Percentiles rank a stretch among this genome's conserved stretches.
Evolutionary conservation across 768 basidiomycete genomes (phyloP).

Genomic region (Butyriboletus loyo): DNA sequence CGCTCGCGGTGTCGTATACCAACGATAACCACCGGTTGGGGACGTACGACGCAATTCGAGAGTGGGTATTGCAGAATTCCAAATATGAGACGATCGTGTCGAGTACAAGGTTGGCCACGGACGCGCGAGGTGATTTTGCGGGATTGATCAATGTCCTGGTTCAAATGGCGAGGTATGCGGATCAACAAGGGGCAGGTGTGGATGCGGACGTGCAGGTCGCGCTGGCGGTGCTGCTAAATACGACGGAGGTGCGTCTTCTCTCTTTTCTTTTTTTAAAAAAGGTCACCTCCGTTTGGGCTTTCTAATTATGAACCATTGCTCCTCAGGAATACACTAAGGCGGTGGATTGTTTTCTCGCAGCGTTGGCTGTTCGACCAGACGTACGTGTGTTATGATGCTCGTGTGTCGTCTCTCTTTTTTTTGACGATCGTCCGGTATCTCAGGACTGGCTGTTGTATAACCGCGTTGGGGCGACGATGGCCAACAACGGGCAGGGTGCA

Average conservation of each 20-base stretch:
- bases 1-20: constrained; percentile 84
- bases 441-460: constrained; percentile 94
- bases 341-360: constrained; percentile 90
- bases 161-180: constrained; percentile 61
- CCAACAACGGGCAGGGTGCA: constrained; percentile 77
- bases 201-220: constrained; percentile 97
- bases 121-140: constrained; percentile 35
- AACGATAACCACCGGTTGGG: constrained; percentile 78
- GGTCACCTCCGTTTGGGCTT: neutral
- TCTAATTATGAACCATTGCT: neutral
- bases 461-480: constrained; percentile 90
- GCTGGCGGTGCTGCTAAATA: constrained; percentile 88
- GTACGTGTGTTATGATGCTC: constrained; percentile 40
- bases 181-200: constrained; percentile 50
- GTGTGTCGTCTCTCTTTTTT: neutral
- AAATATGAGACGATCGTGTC: constrained; percentile 49
- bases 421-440: neutral
- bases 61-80: constrained; percentile 71
- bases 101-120: constrained; percentile 28
- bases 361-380: constrained; percentile 82
- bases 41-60: constrained; percentile 77
- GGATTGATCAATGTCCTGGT: constrained; percentile 76
- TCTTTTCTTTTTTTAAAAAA: no score
- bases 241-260: constrained; percentile 66
- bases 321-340: constrained; percentile 85